Percentiles rank a stretch among this genome's conserved stretches.
Evolutionary conservation across 345 rosid species (phyloP).

Genomic region (Pistacia vera): DNA sequence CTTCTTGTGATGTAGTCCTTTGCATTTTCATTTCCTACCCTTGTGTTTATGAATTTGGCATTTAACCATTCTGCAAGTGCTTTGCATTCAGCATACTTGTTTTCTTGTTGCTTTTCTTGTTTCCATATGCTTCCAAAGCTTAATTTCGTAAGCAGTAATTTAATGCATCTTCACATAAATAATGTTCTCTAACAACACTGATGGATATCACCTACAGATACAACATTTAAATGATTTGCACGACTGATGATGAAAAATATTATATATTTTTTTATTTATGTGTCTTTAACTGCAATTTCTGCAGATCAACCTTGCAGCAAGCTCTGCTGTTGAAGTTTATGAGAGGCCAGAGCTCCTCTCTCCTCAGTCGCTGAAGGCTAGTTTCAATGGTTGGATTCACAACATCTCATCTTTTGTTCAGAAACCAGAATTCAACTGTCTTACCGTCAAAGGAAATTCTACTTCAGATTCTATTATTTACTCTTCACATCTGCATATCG

Average conservation of each 20-base stretch:
- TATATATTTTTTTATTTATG: neutral
- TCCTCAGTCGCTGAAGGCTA: slow-evolving; percentile 27
- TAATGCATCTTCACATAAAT: neutral
- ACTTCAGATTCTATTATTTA: neutral
- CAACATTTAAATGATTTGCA: neutral
- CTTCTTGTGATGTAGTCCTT: neutral
- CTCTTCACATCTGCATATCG: slow-evolving; percentile 9
- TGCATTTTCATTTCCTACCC: neutral
- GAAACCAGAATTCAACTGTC: slow-evolving; percentile 13
- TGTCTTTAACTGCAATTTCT: neutral
- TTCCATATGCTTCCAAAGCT: neutral
- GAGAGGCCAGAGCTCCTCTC: slow-evolving; percentile 28
- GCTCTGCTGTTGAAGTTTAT: slow-evolving; percentile 23
- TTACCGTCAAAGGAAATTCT: slow-evolving; percentile 9
- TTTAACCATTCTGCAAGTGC: neutral
- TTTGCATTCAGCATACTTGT: neutral
- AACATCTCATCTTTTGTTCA: slow-evolving; percentile 15
- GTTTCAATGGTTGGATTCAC: slow-evolving; percentile 28
- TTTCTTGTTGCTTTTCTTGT: neutral
- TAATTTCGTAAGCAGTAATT: neutral
- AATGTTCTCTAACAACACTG: neutral
- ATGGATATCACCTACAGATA: neutral
- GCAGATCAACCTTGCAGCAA: slow-evolving; percentile 37
- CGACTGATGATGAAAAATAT: neutral
- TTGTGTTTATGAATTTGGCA: neutral